Evolutionary conservation across 2,329 filamentous ascomycete genomes (phyloP), one percentile per base, ranked within the genome.

Genomic region (Onygena corvina): DNA sequence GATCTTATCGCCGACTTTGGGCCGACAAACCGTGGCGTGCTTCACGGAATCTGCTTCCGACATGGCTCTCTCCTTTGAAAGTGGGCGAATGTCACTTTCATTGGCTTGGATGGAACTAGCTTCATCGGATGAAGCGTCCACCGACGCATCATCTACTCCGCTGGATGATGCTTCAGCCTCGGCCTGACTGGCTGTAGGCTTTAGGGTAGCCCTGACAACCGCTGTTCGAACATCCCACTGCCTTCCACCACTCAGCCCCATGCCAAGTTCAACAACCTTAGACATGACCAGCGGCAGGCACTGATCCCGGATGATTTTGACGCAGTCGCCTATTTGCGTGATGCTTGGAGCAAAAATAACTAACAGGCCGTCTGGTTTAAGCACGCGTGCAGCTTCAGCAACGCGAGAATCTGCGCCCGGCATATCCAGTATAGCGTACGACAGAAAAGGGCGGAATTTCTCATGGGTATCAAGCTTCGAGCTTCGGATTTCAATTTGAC

Each of bases 271-370:
- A 12, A 73, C 61, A 3, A 67, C 68, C 52, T 64, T 65, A 42
- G 73, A 69, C 51, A 70, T 60, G 6, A 65, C 54, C 40, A 81
- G 70, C 0, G 77, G 77, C 48, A 86, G 67, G 2, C 64, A 65
- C 9, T 76, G 67, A 23, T 73, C 65, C 50, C 73, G 74, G 27
- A 80, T 74, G 33, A 69, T 62, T 40, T 74, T 66, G 23, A 81
- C 69, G 51, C 81, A 84, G 3, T 80, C 74, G 34, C 75, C 79
- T 49, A 90, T 83, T 63, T 90, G 86, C 7, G 84, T 88, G 51
- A 92, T 79, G 57, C 80, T 86, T 0, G 86, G 86, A 55, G 79
- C 80, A 67, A 88, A 92, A 1, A 87, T 72, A 11, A 83, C 71
- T 27, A 90, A 68, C 6, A 76, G 68, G 0, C 80, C 84, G 58